Percentiles rank a stretch among this genome's conserved stretches.
These are phyloP conservation scores for Dothistroma pini DNA, from an alignment of 2,329 filamentous ascomycete species.

Conservation along the genomic window DNA sequence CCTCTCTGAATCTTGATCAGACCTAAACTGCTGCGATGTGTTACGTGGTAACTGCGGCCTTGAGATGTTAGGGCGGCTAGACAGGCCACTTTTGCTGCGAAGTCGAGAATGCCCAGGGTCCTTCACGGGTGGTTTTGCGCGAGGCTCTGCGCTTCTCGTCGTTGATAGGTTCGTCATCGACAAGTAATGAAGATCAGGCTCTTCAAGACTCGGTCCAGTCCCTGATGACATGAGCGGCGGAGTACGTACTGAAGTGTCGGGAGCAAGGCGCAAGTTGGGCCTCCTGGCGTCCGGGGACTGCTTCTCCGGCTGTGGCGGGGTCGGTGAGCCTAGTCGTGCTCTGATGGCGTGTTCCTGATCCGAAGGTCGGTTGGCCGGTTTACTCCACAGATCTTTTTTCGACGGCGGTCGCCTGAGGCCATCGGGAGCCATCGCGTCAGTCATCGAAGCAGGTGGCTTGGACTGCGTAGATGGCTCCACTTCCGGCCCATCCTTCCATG, in stretches of 20 bases:
- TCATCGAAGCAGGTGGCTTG: not conserved
- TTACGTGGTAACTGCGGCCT: not conserved
- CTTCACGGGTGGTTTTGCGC: not conserved
- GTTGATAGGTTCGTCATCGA: slow-evolving; percentile 11
- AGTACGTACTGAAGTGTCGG: slow-evolving; percentile 13
- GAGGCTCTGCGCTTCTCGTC: slow-evolving; percentile 11
- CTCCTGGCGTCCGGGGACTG: slow-evolving; percentile 13
- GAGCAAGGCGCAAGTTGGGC: slow-evolving; percentile 1
- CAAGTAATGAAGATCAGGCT: slow-evolving; percentile 10
- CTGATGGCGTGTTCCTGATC: slow-evolving; percentile 20
- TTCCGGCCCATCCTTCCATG: slow-evolving; percentile 29
- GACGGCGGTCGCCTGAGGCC: slow-evolving; percentile 14
- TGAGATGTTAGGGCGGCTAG: not conserved
- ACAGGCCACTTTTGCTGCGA: slow-evolving; percentile 11
- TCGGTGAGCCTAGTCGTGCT: slow-evolving; percentile 24
- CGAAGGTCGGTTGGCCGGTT: slow-evolving; percentile 3
- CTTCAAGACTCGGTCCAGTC: slow-evolving; percentile 11
- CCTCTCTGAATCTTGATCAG: not conserved
- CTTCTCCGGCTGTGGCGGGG: slow-evolving; percentile 20
- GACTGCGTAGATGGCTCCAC: not conserved
- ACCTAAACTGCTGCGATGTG: not conserved
- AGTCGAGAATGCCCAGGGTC: not conserved
- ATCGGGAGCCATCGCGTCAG: not conserved
- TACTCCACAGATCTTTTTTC: slow-evolving; percentile 7
- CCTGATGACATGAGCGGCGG: slow-evolving; percentile 11